Evolutionary conservation across 208 protist genomes (phyloP), one percentile per base, ranked within the genome.

Genomic region (Trypanosoma caninum): DNA sequence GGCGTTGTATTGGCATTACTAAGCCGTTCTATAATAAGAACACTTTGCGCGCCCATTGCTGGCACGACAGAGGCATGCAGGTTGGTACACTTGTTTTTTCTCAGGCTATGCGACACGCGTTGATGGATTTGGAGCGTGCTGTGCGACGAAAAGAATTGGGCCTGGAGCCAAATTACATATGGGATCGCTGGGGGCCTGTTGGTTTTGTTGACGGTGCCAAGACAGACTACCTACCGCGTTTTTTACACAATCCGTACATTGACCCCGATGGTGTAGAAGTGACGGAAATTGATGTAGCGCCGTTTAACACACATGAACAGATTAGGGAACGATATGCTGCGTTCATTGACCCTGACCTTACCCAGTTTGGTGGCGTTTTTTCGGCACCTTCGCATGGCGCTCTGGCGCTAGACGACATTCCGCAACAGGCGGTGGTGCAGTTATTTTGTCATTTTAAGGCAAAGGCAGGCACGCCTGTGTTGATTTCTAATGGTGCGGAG

Each of bases 211-310:
- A 96, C 44, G 90, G 90, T 31, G 71, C 82, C 1, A 59, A 75
- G 2, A 74, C 67, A 13, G 87, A 96, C 70, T 93, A 89, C 59
- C 72, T 96, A 18, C 90, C 90, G 0, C 84, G 90, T 27, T 93
- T 96, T 60, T 71, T 74, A 42, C 86, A 94, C 69, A 94, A 94
- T 59, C 84, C 87, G 1, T 89, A 89, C 68, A 74, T 91, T 20
- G 90, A 96, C 64, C 90, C 90, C 1, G 90, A 96, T 51, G 90
- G 90, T 47, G 90, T 96, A 1, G 84, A 91, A 22, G 80, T 93
- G n/a, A 90, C 86, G 53, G 84, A 96, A 72, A 59, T 92, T 9
- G 86, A 94, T 57, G 84, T 94, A 48, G 60, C 87, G 14, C 82
- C 87, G 9, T 93, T 93, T 69, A 93, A 92, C 72, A 92, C 87